Evolutionary conservation across 768 basidiomycete species (phyloP), one percentile per base, ranked within the genome.

Genomic region (Mycena venus): DNA sequence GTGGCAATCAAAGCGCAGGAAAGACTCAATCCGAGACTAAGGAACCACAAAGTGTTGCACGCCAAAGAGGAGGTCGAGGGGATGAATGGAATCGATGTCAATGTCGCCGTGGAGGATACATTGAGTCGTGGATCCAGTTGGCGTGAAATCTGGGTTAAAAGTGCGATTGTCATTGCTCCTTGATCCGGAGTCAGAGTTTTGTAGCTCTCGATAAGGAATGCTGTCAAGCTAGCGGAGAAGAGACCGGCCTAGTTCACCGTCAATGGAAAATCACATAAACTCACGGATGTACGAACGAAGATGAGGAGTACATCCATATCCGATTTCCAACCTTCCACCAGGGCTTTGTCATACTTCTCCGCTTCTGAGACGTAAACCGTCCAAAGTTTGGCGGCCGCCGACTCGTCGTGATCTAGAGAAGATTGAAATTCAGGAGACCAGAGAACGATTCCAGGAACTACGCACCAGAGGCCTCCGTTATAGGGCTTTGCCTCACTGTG

Each of bases 291-390:
- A 49, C 63, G 3, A 11, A 72, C 71, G 55, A 72, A 72, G 23
- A 72, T 72, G 19, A 72, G 51, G 29, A 65, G 58, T 10, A 61
- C 62, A 2, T 72, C 61, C 70, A 72, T 72, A 23, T 72, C 71
- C 6, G 51, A 40, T 25, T 58, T 64, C 71, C 71, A 72, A 17
- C 62, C 23, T 27, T 72, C 71, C 12, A 72, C 71, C 40, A 72
- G 27, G 2, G 38, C 42, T 25, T 40, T 56, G 56, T 72, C 71
- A 44, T 72, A 66, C 51, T 59, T 66, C 42, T 72, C 71, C 32
- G 71, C 71, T 8, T 38, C 62, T 6, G 38, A 40, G 27, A 65
- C 34, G 44, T 72, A 72, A 9, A 72, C 47, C 10, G 71, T n/a
- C 71, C 71, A 72, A 11, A 72, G 51, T 40, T 70, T 58, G 11